Evolutionary conservation across 805 yeast genomes (phyloP), one percentile per base, ranked within the genome.

Genomic region (Teunomyces lycoperdinae): DNA sequence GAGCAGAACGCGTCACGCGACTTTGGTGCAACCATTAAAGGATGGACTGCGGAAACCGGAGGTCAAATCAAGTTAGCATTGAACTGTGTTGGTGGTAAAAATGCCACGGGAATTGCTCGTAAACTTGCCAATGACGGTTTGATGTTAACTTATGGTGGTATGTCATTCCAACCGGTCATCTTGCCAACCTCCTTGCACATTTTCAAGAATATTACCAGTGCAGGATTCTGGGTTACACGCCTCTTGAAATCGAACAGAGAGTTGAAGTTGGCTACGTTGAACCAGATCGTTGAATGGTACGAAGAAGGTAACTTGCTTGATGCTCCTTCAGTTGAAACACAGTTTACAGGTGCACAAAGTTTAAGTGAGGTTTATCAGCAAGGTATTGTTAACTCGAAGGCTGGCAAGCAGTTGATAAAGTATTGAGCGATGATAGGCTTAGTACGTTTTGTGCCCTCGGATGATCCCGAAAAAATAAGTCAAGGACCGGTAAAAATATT

Each of bases 131-230:
- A 73, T 11, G 81, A 87, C 57, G 96, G 94, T 1, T 78, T 83
- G 42, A 71, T 94, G 74, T 80, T 90, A 56, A 89, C 98, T 1
- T 94, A 94, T 62, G 99, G 99, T 30, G 98, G 96, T 33, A 94
- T 94, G 99, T 89, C 97, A 3, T 83, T 85, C 75, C 91, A 89
- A 69, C 99, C 99, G 1, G 95, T 94, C 9, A 79, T 81, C n/a
- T 68, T 94, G 47, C 97, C 98, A 34, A 89, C 97, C 0, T 81
- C 96, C 0, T 71, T 88, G 50, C 88, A 88, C 62, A 91, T 94
- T 54, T 94, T 94, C 76, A 94, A 92, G 67, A 87, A 91, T 61
- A 68, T 94, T 47, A 83, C 86, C 5, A 83, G 90, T 45, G 79
- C 83, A 27, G 99, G 99, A 0, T 94, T 87, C 71, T 94, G 99